Conservation (phyloP, 2,329 filamentous ascomycete genomes). For the Diaporthe citri region DNA sequence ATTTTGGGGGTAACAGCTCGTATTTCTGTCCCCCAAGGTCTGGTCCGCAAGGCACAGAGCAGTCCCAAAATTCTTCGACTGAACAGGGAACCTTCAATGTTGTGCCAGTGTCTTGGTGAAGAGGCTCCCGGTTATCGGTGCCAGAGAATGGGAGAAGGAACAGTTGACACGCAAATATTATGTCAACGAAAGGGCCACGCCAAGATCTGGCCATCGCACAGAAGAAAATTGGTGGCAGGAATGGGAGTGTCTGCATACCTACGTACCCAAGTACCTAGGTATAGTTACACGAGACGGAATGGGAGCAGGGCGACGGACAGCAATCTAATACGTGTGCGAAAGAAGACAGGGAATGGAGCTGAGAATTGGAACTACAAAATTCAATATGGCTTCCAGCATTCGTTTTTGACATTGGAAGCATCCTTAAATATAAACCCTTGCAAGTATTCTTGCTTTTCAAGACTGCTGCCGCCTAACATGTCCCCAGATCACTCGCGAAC, state of each 20-base stretch:
- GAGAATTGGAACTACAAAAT: background rate
- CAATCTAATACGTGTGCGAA: background rate
- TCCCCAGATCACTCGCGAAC: no score
- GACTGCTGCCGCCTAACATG: background rate
- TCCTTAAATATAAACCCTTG: no score
- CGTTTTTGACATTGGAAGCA: no score
- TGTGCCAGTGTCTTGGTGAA: background rate
- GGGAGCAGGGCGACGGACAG: background rate
- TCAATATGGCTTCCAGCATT: background rate
- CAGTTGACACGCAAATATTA: background rate
- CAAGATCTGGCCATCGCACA: background rate
- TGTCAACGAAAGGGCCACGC: background rate
- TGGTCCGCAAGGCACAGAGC: background rate
- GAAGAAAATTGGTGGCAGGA: background rate
- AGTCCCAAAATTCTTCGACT: no score
- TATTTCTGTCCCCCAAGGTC: background rate
- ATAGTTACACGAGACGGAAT: background rate
- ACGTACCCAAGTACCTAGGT: no score
- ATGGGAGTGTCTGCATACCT: background rate
- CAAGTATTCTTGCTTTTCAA: background rate
- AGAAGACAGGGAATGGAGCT: background rate
- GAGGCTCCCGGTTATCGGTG: no score
- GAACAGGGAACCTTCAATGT: background rate
- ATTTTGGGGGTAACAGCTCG: background rate
- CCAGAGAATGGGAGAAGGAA: no score